Evolutionary conservation across 2,329 filamentous ascomycete genomes (phyloP).

Genomic region (Aspergillus versicolor): DNA sequence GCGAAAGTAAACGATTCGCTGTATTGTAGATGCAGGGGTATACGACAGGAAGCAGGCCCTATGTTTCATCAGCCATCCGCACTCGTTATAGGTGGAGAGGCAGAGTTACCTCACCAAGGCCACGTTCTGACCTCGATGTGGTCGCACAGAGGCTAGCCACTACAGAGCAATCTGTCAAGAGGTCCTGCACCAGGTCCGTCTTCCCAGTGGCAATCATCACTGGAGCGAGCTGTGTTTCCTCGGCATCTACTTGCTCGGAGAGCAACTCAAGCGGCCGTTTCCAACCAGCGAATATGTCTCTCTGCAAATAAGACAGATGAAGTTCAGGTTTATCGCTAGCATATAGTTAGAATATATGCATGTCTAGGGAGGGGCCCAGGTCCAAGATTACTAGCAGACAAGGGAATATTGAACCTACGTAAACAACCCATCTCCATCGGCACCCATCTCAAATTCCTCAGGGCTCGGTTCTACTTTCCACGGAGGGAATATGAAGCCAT

Average conservation of each 20-base stretch:
- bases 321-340: constrained; percentile 67
- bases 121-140: constrained; percentile 67
- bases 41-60: constrained; percentile 71
- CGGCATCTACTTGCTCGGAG: constrained; percentile 36
- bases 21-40: constrained; percentile 68
- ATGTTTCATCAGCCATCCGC: constrained; percentile 7
- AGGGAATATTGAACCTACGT: constrained; percentile 51
- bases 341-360: constrained; percentile 19
- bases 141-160: constrained; percentile 90
- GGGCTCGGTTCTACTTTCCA: constrained; percentile 68
- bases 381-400: constrained; percentile 1
- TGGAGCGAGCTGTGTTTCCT: constrained; percentile 28
- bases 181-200: constrained; percentile 88
- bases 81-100: background rate
- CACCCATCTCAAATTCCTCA: constrained; percentile 60
- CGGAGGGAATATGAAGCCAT: constrained; percentile 79
- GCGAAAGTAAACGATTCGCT: constrained; percentile 62
- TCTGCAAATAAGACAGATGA: constrained; percentile 71
- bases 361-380: constrained; percentile 10
- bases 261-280: constrained; percentile 70
- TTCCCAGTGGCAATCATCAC: constrained; percentile 59
- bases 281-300: constrained; percentile 79
- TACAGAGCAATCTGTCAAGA: constrained; percentile 94
- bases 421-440: constrained; percentile 56
- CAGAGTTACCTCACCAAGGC: constrained; percentile 62